Evolutionary conservation across 805 yeast species (phyloP).

Genomic region (Yarrowia sp.): DNA sequence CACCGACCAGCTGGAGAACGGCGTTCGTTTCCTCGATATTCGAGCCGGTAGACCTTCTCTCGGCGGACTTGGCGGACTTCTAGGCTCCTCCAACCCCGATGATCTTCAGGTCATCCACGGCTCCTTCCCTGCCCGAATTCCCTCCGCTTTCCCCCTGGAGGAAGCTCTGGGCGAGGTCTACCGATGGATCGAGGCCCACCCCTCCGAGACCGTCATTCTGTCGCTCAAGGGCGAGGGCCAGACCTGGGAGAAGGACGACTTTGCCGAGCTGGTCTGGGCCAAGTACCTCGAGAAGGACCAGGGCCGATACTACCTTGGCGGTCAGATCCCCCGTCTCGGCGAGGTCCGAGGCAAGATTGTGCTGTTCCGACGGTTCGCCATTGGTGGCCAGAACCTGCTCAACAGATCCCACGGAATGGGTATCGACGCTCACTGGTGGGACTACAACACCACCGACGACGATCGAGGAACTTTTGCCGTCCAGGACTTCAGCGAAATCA

Average conservation of each 20-base stretch:
- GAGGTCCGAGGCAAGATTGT: slow-evolving; percentile 72
- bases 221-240: slow-evolving; percentile 80
- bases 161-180: slow-evolving; percentile 66
- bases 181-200: slow-evolving; percentile 59
- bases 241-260: slow-evolving; percentile 72
- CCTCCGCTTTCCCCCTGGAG: slow-evolving; percentile 61
- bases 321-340: slow-evolving; percentile 63
- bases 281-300: slow-evolving; percentile 58
- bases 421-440: slow-evolving; percentile 72
- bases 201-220: slow-evolving; percentile 67
- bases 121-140: slow-evolving; percentile 72
- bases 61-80: slow-evolving; percentile 54
- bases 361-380: slow-evolving; percentile 66
- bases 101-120: slow-evolving; percentile 76
- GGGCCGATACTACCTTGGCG: slow-evolving; percentile 66
- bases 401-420: slow-evolving; percentile 57
- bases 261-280: slow-evolving; percentile 66
- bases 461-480: slow-evolving; percentile 68
- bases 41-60: slow-evolving; percentile 66
- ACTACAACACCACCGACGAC: slow-evolving; percentile 68
- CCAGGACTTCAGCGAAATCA: slow-evolving; percentile 77
- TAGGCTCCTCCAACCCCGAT: slow-evolving; percentile 46
- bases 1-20: slow-evolving; percentile 68
- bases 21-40: slow-evolving; percentile 77
- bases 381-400: slow-evolving; percentile 58